Base-by-base conservation (phyloP, 2,329 filamentous ascomycete species). In the Claviceps pusilla region DNA sequence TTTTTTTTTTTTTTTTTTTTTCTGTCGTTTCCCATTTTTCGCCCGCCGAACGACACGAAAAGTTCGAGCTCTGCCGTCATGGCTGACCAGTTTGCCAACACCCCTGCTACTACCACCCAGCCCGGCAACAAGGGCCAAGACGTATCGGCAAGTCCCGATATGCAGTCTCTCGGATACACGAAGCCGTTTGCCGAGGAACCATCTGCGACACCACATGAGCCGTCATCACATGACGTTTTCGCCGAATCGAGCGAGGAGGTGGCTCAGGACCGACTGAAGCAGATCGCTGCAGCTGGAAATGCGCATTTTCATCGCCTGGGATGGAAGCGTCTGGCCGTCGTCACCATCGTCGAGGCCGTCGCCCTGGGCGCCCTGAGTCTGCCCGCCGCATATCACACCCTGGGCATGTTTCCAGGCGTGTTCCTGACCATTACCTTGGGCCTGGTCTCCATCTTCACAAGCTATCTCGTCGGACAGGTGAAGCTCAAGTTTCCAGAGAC, bases 401-500 rank as follows among this genome's bases (percentile, higher is more conserved):
- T 79, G 31, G 76, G 76, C 54, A 78, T 79, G 76, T 69, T 76
- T 16, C 70, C 71, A n/a, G 73, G 73, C 41, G 67, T 69, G 61
- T 76, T 11, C 43, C 57, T 65, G 35, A 64, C 64, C 47, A 57
- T 71, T 45, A 58, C 60, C 4, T 59, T 72, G 28, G 73, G 73
- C 16, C 61, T 75, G 28, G 56, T 75, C 47, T 73, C 73, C 56
- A 76, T 75, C 56, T 76, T 73, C 64, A 75, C 71, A 41, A 71
- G 68, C 55, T 68, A 74, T 53, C 65, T 75, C 56, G 70, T 76
- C 52, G 73, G 73, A 41, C 66, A 73, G 62, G 70, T 74, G 59
- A 76, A 76, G 65, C 83, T 3, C 69, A 79, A 14, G 74, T 86
- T 51, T 60, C 79, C 80, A 2, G 68, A 77, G 19, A 72, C 84